Evolutionary conservation across 352 stramenopile genomes (phyloP), one percentile per base, ranked within the genome.

Genomic region (Globisporangium cederbergense): DNA sequence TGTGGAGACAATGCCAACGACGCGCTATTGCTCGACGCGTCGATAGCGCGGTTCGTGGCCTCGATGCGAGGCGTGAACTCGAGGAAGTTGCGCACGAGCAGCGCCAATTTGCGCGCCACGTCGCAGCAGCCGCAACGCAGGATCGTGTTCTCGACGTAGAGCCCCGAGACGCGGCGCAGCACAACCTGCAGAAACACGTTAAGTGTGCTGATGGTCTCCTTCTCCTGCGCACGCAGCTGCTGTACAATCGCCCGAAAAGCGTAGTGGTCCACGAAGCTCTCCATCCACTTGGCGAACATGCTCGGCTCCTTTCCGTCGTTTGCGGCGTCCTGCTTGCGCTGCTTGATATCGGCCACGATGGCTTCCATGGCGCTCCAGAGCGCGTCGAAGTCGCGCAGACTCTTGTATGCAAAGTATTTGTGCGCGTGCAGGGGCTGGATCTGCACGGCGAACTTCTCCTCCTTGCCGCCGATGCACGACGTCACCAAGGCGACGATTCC

Each of bases 341-440:
- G 68, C 70, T 89, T 85, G 62, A 86, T 69, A 47, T 87, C 75
- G n/a, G 59, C 64, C 22, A 72, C 79, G 25, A 93, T 72, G 46
- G 70, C 63, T 66, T 90, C 75, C 47, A 93, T 67, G 9, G 81
- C 73, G 63, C 60, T 63, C 82, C 82, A 93, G 0, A 93, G 74
- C 51, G 75, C 77, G 53, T 91, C 76, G 49, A 93, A 93, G 53
- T 93, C 83, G 69, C 55, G 63, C 72, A 91, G 73, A 22, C 72
- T 88, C 78, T 91, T 91, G 78, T 93, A 93, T 40, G 90, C 83
- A 68, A 90, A 93, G 74, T 92, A 91, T 20, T 72, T 65, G 16
- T 62, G 72, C 16, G 74, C 75, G 30, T 78, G 64, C 18, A 66
- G 50, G 3, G 77, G 71, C 46, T 72, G 60, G 50, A 92, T 74